Percentiles rank a stretch among this genome's conserved stretches.
Conservation (phyloP, 23 red algal genomes). For the Cyanidiococcus yangmingshanensis region DNA sequence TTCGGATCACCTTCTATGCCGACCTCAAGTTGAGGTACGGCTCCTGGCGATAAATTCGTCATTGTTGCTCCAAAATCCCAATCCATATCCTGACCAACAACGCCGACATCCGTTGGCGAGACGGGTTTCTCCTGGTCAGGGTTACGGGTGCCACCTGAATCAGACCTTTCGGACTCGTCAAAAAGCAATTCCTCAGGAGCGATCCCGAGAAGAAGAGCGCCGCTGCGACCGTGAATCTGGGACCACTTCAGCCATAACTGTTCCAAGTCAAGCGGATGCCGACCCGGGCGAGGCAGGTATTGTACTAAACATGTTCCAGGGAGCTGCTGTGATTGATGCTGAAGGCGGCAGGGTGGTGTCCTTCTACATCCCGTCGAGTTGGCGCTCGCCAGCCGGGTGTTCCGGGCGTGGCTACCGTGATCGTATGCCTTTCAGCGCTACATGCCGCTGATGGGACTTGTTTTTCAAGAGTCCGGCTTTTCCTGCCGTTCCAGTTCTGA, state of each 20-base stretch:
- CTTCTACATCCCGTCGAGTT: not conserved
- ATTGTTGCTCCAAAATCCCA: not conserved
- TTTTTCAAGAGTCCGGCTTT: no score
- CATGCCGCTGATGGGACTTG: no score
- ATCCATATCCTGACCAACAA: not conserved
- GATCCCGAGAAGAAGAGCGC: not conserved
- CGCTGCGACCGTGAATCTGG: slow-evolving; percentile 14
- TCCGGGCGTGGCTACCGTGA: slow-evolving; percentile 13
- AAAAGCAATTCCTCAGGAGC: not conserved
- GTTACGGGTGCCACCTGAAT: no score
- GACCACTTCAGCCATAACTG: not conserved
- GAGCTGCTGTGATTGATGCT: not conserved
- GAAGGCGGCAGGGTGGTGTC: not conserved
- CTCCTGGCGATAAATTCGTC: not conserved
- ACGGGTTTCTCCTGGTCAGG: no score
- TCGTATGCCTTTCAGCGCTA: not conserved
- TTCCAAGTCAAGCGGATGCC: not conserved
- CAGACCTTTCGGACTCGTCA: not conserved
- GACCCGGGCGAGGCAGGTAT: not conserved
- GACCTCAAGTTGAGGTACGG: not conserved
- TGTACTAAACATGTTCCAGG: not conserved
- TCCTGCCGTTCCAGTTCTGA: not conserved
- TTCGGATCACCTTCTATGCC: not conserved
- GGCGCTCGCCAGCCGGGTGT: not conserved
- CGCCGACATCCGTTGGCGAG: no score